Evolutionary conservation across 2,329 filamentous ascomycete genomes (phyloP), one percentile per base, ranked within the genome.

Genomic region (Colletotrichum noveboracense): DNA sequence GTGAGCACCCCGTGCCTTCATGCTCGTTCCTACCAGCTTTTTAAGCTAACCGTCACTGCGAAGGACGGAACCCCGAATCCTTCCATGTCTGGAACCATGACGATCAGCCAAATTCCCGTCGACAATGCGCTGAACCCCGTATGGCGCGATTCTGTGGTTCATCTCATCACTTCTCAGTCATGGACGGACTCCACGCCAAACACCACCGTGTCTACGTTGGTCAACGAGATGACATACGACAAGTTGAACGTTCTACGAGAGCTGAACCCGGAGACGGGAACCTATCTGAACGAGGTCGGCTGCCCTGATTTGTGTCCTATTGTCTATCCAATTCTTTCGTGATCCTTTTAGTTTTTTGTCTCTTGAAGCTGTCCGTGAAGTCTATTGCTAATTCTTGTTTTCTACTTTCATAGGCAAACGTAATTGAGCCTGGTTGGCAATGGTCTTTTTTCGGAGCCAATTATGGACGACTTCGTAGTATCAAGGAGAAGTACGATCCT

Each of bases 401-500:
- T 48, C 43, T 1, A 48, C 1, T 48, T 48, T 12, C 43, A 61
- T 2, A 70, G 58, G 68, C 68, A 28, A 70, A 55, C 14, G 7
- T 10, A 2, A 21, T 70, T 13, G 58, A 70, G 68, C 68, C 68
- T 2, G 77, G 82, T 24, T 84, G 81, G 72, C 77, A 76, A 8
- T 55, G 80, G 70, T 75, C 78, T 4, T 84, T 84, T 66, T 84
- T 79, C 52, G 83, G 83, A 8, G 24, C 60, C 14, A 66, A 80
- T 32, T 84, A 84, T 34, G 72, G 70, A 6, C 67, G 77, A 4
- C 78, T 84, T 18, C 56, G 78, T 3, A 68, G 73, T 18, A 78
- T 82, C 30, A 84, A 84, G 79, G 77, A 79, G 38, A 78, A 79
- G 75, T 78, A 80, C 55, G 82, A 84, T 24, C 82, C 83, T 5